Conservation (phyloP, 148 eudicot genomes). For the Fagopyrum tataricum region DNA sequence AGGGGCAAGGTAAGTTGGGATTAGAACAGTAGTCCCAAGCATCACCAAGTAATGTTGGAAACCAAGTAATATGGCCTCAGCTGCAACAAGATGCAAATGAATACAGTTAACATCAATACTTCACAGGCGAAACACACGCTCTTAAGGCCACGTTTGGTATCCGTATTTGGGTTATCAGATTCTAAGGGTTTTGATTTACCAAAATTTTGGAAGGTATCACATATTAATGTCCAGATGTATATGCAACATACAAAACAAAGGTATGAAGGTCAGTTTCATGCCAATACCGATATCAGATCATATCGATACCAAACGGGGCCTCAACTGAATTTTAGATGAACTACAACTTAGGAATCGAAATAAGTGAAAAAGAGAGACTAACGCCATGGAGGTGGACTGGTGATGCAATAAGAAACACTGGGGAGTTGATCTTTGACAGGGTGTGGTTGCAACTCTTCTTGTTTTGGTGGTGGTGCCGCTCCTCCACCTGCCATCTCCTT, state of each 20-base stretch:
- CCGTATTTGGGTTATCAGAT: too few species aligned
- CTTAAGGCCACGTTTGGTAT: neutral
- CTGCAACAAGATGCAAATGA: conserved; percentile 27
- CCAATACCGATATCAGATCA: too few species aligned
- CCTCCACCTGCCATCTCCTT: conserved; percentile 51
- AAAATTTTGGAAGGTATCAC: too few species aligned
- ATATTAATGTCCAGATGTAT: too few species aligned
- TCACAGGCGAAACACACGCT: neutral
- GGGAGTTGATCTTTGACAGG: conserved; percentile 82
- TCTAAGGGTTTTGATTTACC: too few species aligned
- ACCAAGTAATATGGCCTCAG: conserved; percentile 78
- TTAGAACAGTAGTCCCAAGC: conserved; percentile 84
- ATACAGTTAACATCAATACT: neutral
- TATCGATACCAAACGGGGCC: too few species aligned
- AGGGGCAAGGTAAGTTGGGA: conserved; percentile 66
- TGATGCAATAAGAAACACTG: conserved; percentile 68
- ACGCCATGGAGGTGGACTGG: conserved; percentile 98
- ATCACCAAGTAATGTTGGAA: conserved; percentile 89
- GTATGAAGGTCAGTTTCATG: too few species aligned
- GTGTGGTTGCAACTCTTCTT: conserved; percentile 64
- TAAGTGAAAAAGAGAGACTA: conserved; percentile 19
- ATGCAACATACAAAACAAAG: too few species aligned
- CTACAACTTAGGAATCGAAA: neutral
- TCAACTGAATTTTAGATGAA: neutral
- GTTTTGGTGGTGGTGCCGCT: conserved; percentile 69